phyloP scores from a whole-genome alignment of 176 grass and related monocot genomes.

The Lolium perenne region DNA sequence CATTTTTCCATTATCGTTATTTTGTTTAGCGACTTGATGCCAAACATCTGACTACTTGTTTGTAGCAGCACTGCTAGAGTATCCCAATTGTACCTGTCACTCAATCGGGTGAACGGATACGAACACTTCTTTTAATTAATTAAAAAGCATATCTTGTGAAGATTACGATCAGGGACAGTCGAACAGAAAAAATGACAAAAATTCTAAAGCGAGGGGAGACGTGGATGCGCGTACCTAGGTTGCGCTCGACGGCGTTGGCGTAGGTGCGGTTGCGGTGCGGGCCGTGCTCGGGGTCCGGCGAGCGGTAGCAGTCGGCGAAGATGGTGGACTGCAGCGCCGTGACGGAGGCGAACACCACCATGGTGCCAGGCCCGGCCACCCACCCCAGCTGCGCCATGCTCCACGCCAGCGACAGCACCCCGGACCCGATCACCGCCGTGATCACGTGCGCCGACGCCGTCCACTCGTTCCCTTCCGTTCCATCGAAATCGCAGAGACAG shows the following conservation, averaged over 20 bases:
- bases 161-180: neutral
- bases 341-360: slow-evolving; percentile 84
- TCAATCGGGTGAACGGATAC: neutral
- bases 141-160: neutral
- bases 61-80: neutral
- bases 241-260: slow-evolving; percentile 77
- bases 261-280: slow-evolving; percentile 94
- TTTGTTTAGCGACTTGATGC: neutral
- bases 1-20: neutral
- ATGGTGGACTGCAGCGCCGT: slow-evolving; percentile 84
- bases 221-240: slow-evolving; percentile 58
- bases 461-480: slow-evolving; percentile 66
- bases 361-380: slow-evolving; percentile 76
- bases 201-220: neutral
- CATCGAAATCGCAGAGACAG: neutral
- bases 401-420: slow-evolving; percentile 91
- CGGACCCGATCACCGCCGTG: slow-evolving; percentile 93
- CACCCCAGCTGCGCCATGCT: slow-evolving; percentile 95
- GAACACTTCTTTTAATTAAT: neutral
- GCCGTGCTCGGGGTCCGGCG: slow-evolving; percentile 71
- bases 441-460: slow-evolving; percentile 93
- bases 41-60: neutral
- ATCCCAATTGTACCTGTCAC: neutral
- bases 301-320: slow-evolving; percentile 91
- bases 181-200: neutral